Conservation (phyloP, 83 land plant species). For the Diphasiastrum complanatum region DNA sequence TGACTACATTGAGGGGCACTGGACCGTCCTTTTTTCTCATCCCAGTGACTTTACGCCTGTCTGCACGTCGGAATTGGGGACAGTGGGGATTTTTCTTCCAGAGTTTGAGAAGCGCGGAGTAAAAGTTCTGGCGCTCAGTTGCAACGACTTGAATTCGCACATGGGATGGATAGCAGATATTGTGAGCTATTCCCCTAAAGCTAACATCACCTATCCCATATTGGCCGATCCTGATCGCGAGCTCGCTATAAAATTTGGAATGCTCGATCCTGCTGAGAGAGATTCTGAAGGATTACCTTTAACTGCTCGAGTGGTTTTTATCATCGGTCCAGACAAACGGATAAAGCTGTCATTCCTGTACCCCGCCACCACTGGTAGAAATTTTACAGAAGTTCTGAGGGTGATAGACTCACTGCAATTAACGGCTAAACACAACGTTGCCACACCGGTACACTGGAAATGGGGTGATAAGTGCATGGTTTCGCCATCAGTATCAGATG, state of each 20-base stretch:
- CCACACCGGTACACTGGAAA: conserved; percentile 51
- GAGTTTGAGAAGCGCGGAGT: conserved; percentile 45
- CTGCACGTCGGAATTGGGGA: conserved; percentile 47
- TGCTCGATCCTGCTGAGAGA: conserved; percentile 44
- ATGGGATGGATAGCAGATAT: conserved; percentile 40
- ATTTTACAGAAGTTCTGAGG: conserved; percentile 38
- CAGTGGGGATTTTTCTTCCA: conserved; percentile 30
- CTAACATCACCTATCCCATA: conserved; percentile 34
- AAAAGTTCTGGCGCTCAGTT: conserved; percentile 44
- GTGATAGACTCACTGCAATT: conserved; percentile 49
- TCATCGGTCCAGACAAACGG: conserved; percentile 43
- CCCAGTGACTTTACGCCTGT: conserved; percentile 53
- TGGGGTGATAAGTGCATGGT: conserved; percentile 47
- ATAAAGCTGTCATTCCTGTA: conserved; percentile 44
- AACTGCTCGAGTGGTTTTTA: conserved; percentile 39
- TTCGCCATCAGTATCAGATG: conserved; percentile 32
- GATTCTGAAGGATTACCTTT: conserved; percentile 36
- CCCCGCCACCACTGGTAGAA: conserved; percentile 50
- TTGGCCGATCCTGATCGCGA: conserved; percentile 38
- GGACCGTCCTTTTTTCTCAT: conserved; percentile 50
- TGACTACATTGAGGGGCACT: conserved; percentile 36
- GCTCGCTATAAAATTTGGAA: conserved; percentile 40
- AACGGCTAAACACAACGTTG: conserved; percentile 38
- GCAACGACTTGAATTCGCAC: conserved; percentile 44
- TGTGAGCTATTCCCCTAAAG: conserved; percentile 29